Percentiles rank a stretch among this genome's conserved stretches.
phyloP scores from a whole-genome alignment of 1,284 basidiomycete species.

The Trichosporon sp. region DNA sequence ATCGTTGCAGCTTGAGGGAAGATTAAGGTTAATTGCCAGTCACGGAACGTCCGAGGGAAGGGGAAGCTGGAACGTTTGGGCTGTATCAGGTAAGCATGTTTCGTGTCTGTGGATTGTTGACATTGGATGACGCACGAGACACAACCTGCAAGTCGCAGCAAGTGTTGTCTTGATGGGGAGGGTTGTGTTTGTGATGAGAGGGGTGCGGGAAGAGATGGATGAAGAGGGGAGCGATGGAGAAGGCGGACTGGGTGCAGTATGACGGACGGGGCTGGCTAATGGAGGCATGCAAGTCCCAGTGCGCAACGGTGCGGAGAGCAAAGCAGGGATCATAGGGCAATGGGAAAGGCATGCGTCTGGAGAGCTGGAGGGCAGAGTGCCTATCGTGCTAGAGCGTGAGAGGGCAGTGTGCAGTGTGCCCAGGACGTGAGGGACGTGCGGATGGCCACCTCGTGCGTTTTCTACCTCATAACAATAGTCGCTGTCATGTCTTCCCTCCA shows the following conservation, averaged over 20 bases:
- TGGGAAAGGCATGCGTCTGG: neutral
- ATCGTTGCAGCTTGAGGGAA: neutral
- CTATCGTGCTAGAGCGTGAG: neutral
- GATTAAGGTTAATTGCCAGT: constrained; percentile 15
- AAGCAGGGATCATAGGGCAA: no score
- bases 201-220: neutral
- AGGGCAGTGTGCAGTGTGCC: neutral
- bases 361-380: neutral
- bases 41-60: neutral
- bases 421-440: neutral
- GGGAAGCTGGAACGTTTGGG: neutral
- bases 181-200: neutral
- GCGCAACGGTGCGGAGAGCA: no score
- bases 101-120: neutral
- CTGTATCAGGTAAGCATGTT: constrained; percentile 19
- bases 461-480: neutral
- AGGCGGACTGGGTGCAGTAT: neutral
- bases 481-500: neutral
- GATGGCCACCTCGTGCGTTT: neutral
- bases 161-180: neutral
- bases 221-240: neutral
- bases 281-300: neutral
- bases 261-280: neutral
- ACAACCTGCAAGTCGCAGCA: no score
- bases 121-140: constrained; percentile 1